Conservation (phyloP, 2,329 filamentous ascomycete species). For the Reticulascus tulasneorum region DNA sequence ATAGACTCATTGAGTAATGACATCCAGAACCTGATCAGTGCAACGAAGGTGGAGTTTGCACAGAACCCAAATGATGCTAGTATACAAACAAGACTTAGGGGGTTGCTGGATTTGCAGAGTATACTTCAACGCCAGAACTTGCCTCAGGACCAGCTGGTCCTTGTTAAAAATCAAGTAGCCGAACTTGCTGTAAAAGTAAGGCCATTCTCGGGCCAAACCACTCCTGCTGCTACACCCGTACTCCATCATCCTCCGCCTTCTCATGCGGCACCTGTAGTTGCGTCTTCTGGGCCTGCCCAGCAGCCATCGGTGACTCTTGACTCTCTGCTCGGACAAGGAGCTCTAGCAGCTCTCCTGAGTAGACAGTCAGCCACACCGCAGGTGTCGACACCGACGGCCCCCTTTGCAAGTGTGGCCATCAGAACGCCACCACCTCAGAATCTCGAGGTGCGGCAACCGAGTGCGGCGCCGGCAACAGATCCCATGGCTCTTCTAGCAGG, state of each 20-base stretch:
- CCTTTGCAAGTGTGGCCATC: constrained; percentile 34
- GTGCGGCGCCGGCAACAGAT: constrained; percentile 33
- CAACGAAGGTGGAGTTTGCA: constrained; percentile 69
- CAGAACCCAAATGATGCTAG: constrained; percentile 71
- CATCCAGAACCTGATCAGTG: constrained; percentile 72
- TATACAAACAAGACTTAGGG: constrained; percentile 75
- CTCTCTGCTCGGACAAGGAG: constrained; percentile 54
- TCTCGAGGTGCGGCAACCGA: constrained; percentile 33
- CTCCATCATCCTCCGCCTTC: constrained; percentile 28
- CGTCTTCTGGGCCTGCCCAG: constrained; percentile 20
- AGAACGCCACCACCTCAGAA: constrained; percentile 46
- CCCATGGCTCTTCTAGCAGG: constrained; percentile 63
- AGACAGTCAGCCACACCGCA: constrained; percentile 49
- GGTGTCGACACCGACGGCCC: constrained; percentile 39
- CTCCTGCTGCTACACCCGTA: constrained; percentile 35
- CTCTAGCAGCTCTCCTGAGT: constrained; percentile 56
- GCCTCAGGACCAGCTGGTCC: constrained; percentile 74
- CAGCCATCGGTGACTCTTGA: constrained; percentile 45
- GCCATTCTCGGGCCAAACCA: constrained; percentile 39
- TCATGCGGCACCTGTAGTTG: constrained; percentile 28
- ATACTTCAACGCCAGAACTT: constrained; percentile 75
- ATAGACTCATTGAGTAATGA: constrained; percentile 77
- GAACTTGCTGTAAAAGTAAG: constrained; percentile 65
- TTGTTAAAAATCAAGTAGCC: constrained; percentile 81
- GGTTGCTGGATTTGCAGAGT: constrained; percentile 78